Base-by-base conservation (phyloP, 2,329 filamentous ascomycete genomes). In the Calycina herbarum region DNA sequence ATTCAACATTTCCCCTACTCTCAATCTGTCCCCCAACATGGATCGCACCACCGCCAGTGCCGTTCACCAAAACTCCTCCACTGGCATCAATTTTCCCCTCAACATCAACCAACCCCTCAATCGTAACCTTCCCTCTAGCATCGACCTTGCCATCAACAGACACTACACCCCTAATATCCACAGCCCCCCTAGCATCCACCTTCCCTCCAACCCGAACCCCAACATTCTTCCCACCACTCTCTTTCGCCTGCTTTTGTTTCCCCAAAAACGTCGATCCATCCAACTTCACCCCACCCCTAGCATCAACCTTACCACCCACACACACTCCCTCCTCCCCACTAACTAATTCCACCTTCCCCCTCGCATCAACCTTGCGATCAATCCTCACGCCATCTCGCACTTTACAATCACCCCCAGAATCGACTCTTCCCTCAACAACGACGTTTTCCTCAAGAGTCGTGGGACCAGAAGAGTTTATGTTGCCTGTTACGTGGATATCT, bases 401-500 rank as follows among this genome's bases (percentile, higher is more conserved):
- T 10, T 20, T 48, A 61, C 20, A n/a, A 7, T 45, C 40, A 3
- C 67, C 57, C 35, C 62, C 66, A 1, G 66, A 20, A 62, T 69
- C 60, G 3, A 70, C 54, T 40, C 68, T 69, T 2, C 68, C 70
- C 10, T 42, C 57, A 5, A 73, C 66, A 3, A 57, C 56, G 0
- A 70, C 59, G 13, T 64, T 61, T 3, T 67, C 67, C 57, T 65
- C 59, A 1, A 73, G 29, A 5, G 57, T 42, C 1, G 72, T 45
- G 1, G 57, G 54, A 0, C 64, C 27, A 5, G 63, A 65, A 8
- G 64, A 54, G 10, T 66, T 59, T 1, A 74, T 56, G 33, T 72
- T 71, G 0, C 68, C 71, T 35, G 64, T 62, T 1, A 74, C 69
- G 1, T 31, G 59, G 8, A 74, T 58, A n/a, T 65, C 17, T 11